phyloP scores from a whole-genome alignment of 1,139 yeast genomes.

The Yamadazyma sp. region DNA sequence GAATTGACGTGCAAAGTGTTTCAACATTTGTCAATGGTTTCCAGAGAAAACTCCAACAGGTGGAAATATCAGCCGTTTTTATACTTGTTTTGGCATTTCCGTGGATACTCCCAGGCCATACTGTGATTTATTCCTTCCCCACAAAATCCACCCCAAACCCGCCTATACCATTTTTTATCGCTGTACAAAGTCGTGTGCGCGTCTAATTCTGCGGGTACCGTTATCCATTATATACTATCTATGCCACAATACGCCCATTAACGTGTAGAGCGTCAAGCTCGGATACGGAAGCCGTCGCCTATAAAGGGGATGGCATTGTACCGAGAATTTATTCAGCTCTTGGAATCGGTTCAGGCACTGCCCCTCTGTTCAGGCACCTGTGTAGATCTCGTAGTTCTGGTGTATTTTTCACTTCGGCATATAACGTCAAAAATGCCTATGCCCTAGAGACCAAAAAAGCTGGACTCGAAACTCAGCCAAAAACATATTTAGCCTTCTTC shows the following conservation, averaged over 20 bases:
- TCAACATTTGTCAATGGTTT: background rate
- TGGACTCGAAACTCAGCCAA: background rate
- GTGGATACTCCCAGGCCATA: conserved; percentile 2
- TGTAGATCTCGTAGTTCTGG: too few relatives aligned
- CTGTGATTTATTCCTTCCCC: conserved; percentile 4
- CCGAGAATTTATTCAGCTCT: too few relatives aligned
- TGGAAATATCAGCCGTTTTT: background rate
- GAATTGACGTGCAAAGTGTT: background rate
- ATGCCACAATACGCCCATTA: too few relatives aligned
- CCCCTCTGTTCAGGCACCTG: too few relatives aligned
- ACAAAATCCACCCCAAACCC: conserved; percentile 3
- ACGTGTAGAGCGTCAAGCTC: too few relatives aligned
- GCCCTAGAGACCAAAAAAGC: background rate
- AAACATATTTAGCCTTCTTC: too few relatives aligned
- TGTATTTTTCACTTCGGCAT: conserved; percentile 1
- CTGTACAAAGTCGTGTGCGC: background rate
- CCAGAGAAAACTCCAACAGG: background rate
- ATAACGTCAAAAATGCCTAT: background rate
- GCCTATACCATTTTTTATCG: background rate
- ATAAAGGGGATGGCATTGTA: too few relatives aligned
- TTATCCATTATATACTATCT: too few relatives aligned
- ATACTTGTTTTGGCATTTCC: conserved; percentile 2
- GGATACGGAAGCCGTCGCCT: too few relatives aligned
- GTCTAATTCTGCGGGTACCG: too few relatives aligned
- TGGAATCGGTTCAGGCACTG: too few relatives aligned